Conservation (phyloP, 1,139 yeast genomes). For the Taiozyma sp. region DNA sequence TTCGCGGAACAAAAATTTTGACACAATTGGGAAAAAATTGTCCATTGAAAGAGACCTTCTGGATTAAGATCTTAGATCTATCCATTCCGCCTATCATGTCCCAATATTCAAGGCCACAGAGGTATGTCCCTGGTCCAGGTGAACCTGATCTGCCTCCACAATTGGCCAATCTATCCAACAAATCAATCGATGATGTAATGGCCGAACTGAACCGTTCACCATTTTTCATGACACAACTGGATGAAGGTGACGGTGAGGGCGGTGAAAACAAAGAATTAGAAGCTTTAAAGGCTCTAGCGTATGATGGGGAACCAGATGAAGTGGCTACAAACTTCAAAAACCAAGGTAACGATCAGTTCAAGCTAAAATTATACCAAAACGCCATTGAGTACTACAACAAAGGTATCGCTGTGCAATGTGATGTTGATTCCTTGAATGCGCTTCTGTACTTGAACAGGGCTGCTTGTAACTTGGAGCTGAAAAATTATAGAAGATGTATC, state of each 20-base stretch:
- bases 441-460: constrained; percentile 80
- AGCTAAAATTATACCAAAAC: constrained; percentile 60
- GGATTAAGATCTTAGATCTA: neutral
- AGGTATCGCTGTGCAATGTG: constrained; percentile 71
- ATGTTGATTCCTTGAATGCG: constrained; percentile 47
- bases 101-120: constrained; percentile 29
- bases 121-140: constrained; percentile 69
- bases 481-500: constrained; percentile 81
- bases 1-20: neutral
- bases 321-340: constrained; percentile 84
- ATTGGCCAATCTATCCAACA: constrained; percentile 58
- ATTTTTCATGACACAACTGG: constrained; percentile 88
- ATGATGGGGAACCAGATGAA: constrained; percentile 94
- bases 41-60: neutral
- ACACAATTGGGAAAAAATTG: neutral
- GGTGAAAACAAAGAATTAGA: constrained; percentile 76
- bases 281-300: constrained; percentile 87
- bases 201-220: constrained; percentile 81
- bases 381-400: constrained; percentile 80
- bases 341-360: constrained; percentile 89
- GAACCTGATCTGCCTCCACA: constrained; percentile 86
- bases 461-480: constrained; percentile 82
- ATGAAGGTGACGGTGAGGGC: constrained; percentile 71
- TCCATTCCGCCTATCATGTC: neutral
- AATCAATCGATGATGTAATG: constrained; percentile 73